Evolutionary conservation across 345 rosid species (phyloP), one percentile per base, ranked within the genome.

Genomic region (Linum trigynum): DNA sequence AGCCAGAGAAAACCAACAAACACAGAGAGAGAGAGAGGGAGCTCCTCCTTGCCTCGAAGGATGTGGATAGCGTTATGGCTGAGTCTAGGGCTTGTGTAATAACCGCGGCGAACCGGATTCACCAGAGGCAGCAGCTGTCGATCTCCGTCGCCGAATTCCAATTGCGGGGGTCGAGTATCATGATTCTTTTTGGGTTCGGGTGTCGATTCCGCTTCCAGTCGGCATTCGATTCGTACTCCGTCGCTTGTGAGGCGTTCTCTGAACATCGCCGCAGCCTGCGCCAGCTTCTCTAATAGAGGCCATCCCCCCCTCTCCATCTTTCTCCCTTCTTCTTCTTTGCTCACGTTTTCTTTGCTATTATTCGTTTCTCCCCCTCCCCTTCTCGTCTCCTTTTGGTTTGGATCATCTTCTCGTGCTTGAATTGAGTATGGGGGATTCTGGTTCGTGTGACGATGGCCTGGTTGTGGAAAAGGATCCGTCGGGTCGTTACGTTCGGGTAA

Each of bases 391-490:
- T 15, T 58, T 37, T 40, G 17, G 63, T 51, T 43, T 70, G 68
- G 32, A 65, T 67, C 35, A 57, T 32, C 69, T 69, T 74, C 69
- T 32, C 16, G 63, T 72, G 66, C 38, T 60, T 72, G 64, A 45
- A 83, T 55, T 78, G 80, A 48, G 2, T 48, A 48, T 48, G 53
- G 53, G 11, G 77, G 77, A 66, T 76, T 72, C 66, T 55, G 74
- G 45, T 65, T 75, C 74, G 67, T 71, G 69, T 65, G 80, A 67
- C 62, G 83, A 75, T 66, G 78, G 70, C 10, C 80, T 67, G 5
- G 70, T 73, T 55, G 77, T 72, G 15, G 89, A 91, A 66, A 83
- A 72, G 63, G 90, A 87, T 77, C 90, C 88, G 65, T 81, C 90
- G 48, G 67, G 67, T 75, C 82, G 84, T 67, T 87, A 84, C 66